Base-by-base conservation (phyloP, 345 rosid species). In the Acer saccharum region DNA sequence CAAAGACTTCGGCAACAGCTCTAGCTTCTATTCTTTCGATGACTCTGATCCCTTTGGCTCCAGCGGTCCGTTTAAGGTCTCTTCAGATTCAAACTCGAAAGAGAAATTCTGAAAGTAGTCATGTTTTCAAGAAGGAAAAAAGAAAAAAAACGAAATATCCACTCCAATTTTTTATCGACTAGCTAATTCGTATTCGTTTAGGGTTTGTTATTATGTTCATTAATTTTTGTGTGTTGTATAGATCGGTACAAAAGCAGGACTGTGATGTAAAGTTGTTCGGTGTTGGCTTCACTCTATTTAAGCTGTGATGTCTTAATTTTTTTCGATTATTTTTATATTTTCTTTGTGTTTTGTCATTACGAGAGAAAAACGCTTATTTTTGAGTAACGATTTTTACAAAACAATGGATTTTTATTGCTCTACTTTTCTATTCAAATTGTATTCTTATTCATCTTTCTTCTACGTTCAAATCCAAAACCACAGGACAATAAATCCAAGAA, bases 31-130 rank as follows among this genome's bases (percentile, higher is more conserved):
- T 25, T 92, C 97, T 32, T 95, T 92, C 52, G 98, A 96, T 48
- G 98, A 96, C 61, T 74, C 88, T 11, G 98, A 96, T 68, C 97
- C 97, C 8, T 96, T 96, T n/a, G 97, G 98, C 69, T 87, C 97
- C 68, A 82, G 91, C 10, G 97, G 91, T 65, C 96, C 98, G 8
- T 95, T 95, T 75, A 95, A 92, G 86, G 99, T 93, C 81, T 89
- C 97, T 43, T 82, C 91, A 0, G 92, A 86, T 32, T 76, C 87
- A 80, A 58, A 84, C 90, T 75, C 89, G 90, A 13, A 91, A 84
- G 89, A 92, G 81, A 82, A 79, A 78, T 80, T 88, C 90, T 29
- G 93, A 89, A 67, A 84, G 72, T 66, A 89, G 72, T 58, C 55
- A 82, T 21, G 54, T 23, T 18, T n/a, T 21, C 27, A n/a, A n/a